A percentile compares a stretch with the other conserved stretches of the same genome.
Evolutionary conservation across 345 rosid species (phyloP).

Genomic region (Aquilaria sinensis): DNA sequence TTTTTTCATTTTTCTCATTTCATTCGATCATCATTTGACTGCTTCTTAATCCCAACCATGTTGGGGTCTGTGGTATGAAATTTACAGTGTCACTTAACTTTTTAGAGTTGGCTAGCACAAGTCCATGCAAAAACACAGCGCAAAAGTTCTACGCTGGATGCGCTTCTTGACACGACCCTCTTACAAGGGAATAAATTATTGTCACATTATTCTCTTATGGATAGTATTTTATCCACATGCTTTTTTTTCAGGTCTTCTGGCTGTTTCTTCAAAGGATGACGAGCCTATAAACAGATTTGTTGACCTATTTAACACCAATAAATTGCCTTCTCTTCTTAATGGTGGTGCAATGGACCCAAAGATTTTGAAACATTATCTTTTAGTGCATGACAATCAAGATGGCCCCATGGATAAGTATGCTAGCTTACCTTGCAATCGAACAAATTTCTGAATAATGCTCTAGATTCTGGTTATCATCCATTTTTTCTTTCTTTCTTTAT

Average conservation of each 20-base stretch:
- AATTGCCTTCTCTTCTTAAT: slow-evolving; percentile 73
- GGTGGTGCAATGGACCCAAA: slow-evolving; percentile 96
- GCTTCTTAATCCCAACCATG: neutral
- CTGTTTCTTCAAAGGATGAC: slow-evolving; percentile 88
- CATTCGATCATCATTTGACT: neutral
- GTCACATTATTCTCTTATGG: too few relatives aligned
- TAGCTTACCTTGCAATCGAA: slow-evolving; percentile 4
- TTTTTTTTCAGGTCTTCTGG: slow-evolving; percentile 75
- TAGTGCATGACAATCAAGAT: slow-evolving; percentile 92
- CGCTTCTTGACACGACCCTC: too few relatives aligned
- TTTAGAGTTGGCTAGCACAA: too few relatives aligned
- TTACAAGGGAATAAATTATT: too few relatives aligned
- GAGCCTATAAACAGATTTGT: slow-evolving; percentile 74
- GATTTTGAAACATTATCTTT: slow-evolving; percentile 71
- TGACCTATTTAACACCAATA: slow-evolving; percentile 78
- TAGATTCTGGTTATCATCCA: too few relatives aligned
- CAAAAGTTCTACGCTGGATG: too few relatives aligned
- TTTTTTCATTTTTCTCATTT: neutral
- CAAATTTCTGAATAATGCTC: too few relatives aligned
- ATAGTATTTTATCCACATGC: slow-evolving; percentile 12
- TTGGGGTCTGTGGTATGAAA: too few relatives aligned
- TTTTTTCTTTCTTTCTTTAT: too few relatives aligned
- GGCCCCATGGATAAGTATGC: slow-evolving; percentile 71
- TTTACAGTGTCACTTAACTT: too few relatives aligned
- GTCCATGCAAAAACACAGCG: too few relatives aligned